phyloP scores from a whole-genome alignment of 805 yeast species.

The Saccharomycopsis sp. region DNA sequence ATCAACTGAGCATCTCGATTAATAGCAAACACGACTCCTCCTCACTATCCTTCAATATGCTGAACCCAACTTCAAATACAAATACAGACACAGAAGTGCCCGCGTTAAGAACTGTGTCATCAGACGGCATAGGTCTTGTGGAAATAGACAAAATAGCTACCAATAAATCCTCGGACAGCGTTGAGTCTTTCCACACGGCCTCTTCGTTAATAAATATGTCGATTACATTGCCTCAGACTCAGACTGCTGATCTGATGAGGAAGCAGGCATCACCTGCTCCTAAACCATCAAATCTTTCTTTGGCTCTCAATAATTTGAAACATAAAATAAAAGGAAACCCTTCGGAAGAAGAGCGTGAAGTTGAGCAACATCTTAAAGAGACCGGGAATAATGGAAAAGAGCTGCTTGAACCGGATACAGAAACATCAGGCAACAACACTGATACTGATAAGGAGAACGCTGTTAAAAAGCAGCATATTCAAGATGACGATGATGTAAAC shows the following conservation, averaged over 20 bases:
- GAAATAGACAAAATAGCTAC: not conserved
- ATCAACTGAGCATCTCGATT: too few relatives aligned
- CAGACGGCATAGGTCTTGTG: not conserved
- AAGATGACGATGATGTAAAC: not conserved
- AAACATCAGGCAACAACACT: not conserved
- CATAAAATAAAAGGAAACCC: not conserved
- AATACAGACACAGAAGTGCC: not conserved
- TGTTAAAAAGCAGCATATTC: too few relatives aligned
- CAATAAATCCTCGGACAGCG: not conserved
- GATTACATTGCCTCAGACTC: not conserved
- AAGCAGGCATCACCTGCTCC: not conserved
- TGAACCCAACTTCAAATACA: too few relatives aligned
- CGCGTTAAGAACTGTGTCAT: not conserved
- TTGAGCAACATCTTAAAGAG: not conserved
- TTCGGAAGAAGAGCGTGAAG: not conserved
- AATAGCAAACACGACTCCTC: too few relatives aligned
- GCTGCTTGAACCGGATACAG: not conserved
- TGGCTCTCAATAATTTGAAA: constrained; percentile 11
- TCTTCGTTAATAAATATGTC: not conserved
- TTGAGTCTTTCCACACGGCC: not conserved
- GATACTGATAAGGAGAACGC: not conserved
- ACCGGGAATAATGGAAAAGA: constrained; percentile 2
- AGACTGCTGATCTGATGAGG: not conserved
- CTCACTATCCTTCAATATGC: too few relatives aligned
- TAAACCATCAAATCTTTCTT: constrained; percentile 12